Conservation (phyloP, 139 green algal genomes). For the Coccomyxa sp. region DNA sequence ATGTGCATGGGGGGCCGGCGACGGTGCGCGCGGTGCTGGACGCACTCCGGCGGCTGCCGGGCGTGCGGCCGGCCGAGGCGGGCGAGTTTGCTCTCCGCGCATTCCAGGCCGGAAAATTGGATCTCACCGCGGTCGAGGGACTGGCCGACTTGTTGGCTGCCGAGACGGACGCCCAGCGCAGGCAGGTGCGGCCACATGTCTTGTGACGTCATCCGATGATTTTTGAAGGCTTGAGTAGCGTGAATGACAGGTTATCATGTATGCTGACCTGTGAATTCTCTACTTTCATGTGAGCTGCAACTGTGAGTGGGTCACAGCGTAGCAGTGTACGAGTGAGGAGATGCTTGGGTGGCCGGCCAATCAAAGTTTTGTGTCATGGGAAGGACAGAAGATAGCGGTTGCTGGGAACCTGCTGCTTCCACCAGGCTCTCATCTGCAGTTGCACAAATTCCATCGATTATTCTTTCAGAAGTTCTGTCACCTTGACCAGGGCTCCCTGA, state of each 20-base stretch:
- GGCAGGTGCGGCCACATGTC: constrained; percentile 9
- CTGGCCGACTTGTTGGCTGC: constrained; percentile 51
- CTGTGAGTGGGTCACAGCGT: too few relatives aligned
- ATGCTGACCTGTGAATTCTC: background rate
- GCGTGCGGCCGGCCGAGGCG: constrained; percentile 40
- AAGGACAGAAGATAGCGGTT: too few relatives aligned
- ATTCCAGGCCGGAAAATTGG: constrained; percentile 45
- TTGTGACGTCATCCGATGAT: too few relatives aligned
- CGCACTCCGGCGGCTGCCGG: constrained; percentile 19
- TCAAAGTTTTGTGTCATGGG: too few relatives aligned
- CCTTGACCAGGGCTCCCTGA: too few relatives aligned
- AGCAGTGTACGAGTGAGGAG: too few relatives aligned
- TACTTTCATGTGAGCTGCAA: too few relatives aligned
- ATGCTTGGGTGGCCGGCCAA: too few relatives aligned
- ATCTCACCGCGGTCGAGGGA: constrained; percentile 51
- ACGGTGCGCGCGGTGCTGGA: constrained; percentile 41
- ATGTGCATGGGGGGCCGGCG: constrained; percentile 49
- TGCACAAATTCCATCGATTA: too few relatives aligned
- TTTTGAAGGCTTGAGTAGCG: background rate
- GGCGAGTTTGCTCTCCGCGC: constrained; percentile 59
- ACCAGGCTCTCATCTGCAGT: too few relatives aligned
- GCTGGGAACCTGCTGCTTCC: too few relatives aligned
- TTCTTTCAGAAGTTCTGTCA: too few relatives aligned
- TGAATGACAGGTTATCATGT: background rate
- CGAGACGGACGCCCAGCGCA: constrained; percentile 47